A percentile compares a stretch with the other conserved stretches of the same genome.
phyloP scores from a whole-genome alignment of 805 yeast genomes.

The Diddensiella caesifluorescens region DNA sequence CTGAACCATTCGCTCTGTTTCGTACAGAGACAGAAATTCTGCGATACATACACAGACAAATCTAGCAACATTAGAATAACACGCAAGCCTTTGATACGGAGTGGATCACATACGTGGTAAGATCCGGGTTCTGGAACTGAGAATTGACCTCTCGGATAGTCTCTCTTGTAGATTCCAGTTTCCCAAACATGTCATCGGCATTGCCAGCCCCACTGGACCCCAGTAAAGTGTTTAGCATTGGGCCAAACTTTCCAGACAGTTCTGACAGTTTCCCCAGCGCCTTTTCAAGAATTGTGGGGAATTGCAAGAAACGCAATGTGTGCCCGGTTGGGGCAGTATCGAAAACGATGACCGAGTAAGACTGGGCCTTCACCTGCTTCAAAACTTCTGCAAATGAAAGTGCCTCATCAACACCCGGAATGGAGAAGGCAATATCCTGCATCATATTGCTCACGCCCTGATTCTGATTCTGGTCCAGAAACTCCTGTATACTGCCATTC shows the following conservation, averaged over 20 bases:
- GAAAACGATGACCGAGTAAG: constrained; percentile 84
- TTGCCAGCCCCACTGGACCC: constrained; percentile 45
- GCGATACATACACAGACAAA: constrained; percentile 93
- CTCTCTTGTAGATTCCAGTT: constrained; percentile 73
- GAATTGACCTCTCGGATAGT: constrained; percentile 83
- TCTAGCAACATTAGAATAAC: not conserved
- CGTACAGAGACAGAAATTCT: constrained; percentile 91
- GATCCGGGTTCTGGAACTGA: constrained; percentile 92
- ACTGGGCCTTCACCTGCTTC: constrained; percentile 81
- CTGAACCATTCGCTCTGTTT: constrained; percentile 96
- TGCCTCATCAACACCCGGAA: constrained; percentile 99
- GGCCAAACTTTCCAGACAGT: constrained; percentile 81
- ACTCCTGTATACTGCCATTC: constrained; percentile 84
- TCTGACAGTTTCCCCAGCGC: constrained; percentile 83
- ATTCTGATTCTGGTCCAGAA: constrained; percentile 44
- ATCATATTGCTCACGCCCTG: constrained; percentile 61
- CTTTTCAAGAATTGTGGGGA: constrained; percentile 88
- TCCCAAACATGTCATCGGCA: constrained; percentile 63
- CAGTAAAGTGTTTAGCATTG: constrained; percentile 74
- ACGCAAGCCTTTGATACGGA: not conserved
- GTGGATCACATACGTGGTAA: constrained; percentile 57
- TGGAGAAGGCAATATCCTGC: constrained; percentile 88
- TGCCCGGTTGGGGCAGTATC: constrained; percentile 99
- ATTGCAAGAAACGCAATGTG: constrained; percentile 87
- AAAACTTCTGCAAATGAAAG: constrained; percentile 95